Percentiles rank a stretch among this genome's conserved stretches.
Conservation (phyloP, 257 asterid genomes). For the Solanum bulbocastanum region DNA sequence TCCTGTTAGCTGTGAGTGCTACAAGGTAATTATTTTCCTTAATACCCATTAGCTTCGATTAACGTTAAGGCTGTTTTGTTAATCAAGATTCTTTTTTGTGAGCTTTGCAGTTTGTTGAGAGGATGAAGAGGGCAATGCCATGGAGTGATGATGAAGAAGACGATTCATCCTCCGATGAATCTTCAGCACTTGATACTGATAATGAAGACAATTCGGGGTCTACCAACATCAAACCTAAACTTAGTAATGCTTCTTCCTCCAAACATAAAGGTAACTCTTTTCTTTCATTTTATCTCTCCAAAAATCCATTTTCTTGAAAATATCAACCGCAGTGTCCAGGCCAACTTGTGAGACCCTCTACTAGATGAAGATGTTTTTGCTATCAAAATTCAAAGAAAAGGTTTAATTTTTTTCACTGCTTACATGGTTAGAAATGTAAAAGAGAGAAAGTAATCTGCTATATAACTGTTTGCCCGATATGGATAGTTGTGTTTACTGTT, state of each 20-base stretch:
- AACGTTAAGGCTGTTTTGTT: background rate
- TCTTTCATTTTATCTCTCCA: background rate
- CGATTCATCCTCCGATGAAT: constrained; percentile 12
- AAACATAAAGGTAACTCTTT: constrained; percentile 32
- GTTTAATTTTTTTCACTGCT: background rate
- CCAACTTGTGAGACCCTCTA: background rate
- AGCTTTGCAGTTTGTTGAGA: background rate
- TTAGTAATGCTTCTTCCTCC: background rate
- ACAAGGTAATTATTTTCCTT: background rate
- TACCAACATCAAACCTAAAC: background rate
- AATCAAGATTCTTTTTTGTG: background rate
- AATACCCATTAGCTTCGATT: background rate
- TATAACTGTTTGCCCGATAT: background rate
- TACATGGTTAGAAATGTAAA: background rate
- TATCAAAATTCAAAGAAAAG: background rate
- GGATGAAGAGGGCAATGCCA: constrained; percentile 22
- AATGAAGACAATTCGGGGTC: background rate
- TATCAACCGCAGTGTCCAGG: fast-evolving
- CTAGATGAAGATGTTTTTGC: background rate
- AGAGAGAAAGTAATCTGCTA: background rate
- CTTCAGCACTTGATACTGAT: constrained; percentile 8
- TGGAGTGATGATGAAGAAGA: constrained; percentile 24
- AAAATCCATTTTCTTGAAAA: too few species aligned
- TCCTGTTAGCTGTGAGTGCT: background rate
- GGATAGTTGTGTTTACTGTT: background rate